Base-by-base conservation (phyloP, 495 filamentous ascomycete species). In the Aspergillus funiculosus region DNA sequence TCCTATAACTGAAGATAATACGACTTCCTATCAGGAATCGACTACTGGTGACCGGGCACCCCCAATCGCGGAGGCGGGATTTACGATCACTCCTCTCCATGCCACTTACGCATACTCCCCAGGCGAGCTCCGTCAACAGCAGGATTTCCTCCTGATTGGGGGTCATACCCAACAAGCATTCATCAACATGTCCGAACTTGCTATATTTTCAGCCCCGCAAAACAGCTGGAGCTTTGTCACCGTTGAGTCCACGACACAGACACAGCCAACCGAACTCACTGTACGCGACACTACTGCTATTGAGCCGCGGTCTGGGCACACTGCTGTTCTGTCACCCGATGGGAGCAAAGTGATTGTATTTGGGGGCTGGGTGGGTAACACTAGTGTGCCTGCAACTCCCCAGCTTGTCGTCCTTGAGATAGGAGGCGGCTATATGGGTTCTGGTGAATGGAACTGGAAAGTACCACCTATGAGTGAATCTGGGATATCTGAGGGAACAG, bases 361-460 rank as follows among this genome's bases (percentile, higher is more conserved):
- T 54, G 91, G 91, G 10, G 91, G 91, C 6, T 97, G 91, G 91
- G 86, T 94, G 9, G 90, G 90, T 10, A 81, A 94, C 63, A 69
- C 79, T 0, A 75, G 64, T 14, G 79, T 80, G 22, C 74, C 89
- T 11, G 91, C 91, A 1, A 64, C 78, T 25, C 91, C 91, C 10
- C 88, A 91, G 56, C 68, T 97, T 9, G 86, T 79, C 1, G 66
- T 95, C 14, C 65, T 95, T 13, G 68, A 85, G 24, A 62, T 95
- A 18, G 83, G 85, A 6, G 72, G 75, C 20, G 81, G 78, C 13
- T 89, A 82, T 58, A 82, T 82, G 5, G 85, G 82, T 4, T 63
- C 67, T 21, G 74, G 72, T 4, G 69, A 79, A 39, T 95, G 91
- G 91, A 57, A 63, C 34, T 95, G 90, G 89, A 74, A 58, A 7